Evolutionary conservation across 1,284 basidiomycete species (phyloP), one percentile per base, ranked within the genome.

Genomic region (Vanrija sp.): DNA sequence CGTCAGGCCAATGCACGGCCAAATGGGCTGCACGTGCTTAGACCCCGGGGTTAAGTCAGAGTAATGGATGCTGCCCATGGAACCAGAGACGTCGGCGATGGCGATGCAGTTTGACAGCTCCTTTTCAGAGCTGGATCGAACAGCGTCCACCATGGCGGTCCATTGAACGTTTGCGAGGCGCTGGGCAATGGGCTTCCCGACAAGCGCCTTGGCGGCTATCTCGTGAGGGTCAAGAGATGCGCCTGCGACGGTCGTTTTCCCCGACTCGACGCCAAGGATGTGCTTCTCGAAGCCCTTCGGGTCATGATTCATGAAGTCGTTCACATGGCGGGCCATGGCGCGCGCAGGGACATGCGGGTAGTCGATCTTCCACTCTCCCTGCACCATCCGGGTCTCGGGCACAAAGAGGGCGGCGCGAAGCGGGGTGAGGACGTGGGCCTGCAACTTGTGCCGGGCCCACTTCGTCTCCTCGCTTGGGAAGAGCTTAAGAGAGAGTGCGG

Each of bases 21-120:
- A 71, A 51, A 88, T 85, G 12, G 34, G 34, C 34, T 34, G 12
- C 34, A 34, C 34, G 14, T 34, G 12, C 12, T 15, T 15, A 8
- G 34, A 5, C 34, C 9, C 12, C 34, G 34, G 9, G 9, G 4
- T 14, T 12, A 2, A 34, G 34, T 12, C 5, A 15, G 6, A 2
- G 6, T 9, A 68, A 45, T 5, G 39, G 43, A 34, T 34, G 12
- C 9, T 14, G 0, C 84, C 84, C 86, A 88, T 88, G 1, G 85
- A 86, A 0, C 85, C 86, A 0, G 85, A 86, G 14, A 88, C 86
- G 64, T 88, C 87, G 66, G 85, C 87, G 12, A 88, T 67, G 0
- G 86, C 86, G n/a, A 88, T 70, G 8, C 81, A 79, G 60, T 83
- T 86, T 0, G 85, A 80, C 40, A 89, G 63, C 10, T 74, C 69